Evolutionary conservation across 352 stramenopile species (phyloP), one percentile per base, ranked within the genome.

Genomic region (Phytophthora europaea): DNA sequence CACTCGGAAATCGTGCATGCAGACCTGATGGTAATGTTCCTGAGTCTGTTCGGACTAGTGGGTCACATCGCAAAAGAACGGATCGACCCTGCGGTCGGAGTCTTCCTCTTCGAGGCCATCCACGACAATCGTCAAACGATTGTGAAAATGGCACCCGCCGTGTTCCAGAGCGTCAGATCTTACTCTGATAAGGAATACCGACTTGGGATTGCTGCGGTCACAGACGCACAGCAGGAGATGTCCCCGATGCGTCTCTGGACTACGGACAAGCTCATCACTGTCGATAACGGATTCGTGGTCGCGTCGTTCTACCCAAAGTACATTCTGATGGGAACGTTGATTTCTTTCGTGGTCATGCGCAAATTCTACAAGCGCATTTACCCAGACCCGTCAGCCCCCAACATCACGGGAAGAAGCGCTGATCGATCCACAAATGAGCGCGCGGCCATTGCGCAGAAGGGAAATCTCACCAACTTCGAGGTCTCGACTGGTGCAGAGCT

Each of bases 1-100:
- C 62, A 78, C 61, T 63, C 65, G 13, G 53, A 75, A 43, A 76
- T 84, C 13, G 76, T 86, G 1, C 70, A 81, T 47, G 76, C 79
- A 38, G 79, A 86, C 18, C 61, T 82, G n/a, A 80, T 82, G 72
- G 72, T 78, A 5, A 81, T 81, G 61, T 81, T 79, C 15, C 57
- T 79, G 7, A 73, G 61, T 63, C 28, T 79, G 2, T 76, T 79
- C 52, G 72, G 72, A 20, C 40, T 79, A 2, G 61, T 79, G 1
- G 72, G 67, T 1, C 72, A 73, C 22, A 76, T 79, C 33, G 53
- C 58, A 3, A 79, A 79, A 51, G 72, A 76, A 26, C 56, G 72
- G 9, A 78, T 78, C 10, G 71, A 78, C 9, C 71, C 71, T 1
- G 68, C 66, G 0, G n/a, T 78, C n/a, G 71, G 67, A 6, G 59